Conservation (phyloP, 768 basidiomycete species). For the Boletus tylopilopsis region DNA sequence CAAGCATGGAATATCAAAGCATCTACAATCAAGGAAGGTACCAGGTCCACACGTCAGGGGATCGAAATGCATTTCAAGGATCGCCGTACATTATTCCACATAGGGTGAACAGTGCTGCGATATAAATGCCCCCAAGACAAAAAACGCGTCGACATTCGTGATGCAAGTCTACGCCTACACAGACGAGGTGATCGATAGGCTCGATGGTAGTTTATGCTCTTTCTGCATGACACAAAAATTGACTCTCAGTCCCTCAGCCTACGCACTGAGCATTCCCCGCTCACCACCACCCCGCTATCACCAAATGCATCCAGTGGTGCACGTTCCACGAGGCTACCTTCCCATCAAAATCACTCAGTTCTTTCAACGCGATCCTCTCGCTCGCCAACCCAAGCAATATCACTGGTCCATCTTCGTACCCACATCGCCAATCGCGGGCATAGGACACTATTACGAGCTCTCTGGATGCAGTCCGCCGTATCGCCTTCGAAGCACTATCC, state of each 20-base stretch:
- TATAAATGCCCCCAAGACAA: neutral
- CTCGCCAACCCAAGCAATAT: neutral
- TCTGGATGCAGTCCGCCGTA: neutral
- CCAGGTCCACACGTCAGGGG: too few species aligned
- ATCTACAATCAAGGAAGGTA: too few species aligned
- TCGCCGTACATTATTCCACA: too few species aligned
- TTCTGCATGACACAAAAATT: neutral
- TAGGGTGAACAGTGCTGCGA: too few species aligned
- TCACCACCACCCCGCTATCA: neutral
- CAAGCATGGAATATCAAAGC: too few species aligned
- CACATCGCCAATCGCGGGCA: neutral
- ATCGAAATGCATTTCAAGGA: too few species aligned
- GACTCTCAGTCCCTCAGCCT: neutral
- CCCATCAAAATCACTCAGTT: conserved; percentile 4
- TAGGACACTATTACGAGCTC: conserved; percentile 11
- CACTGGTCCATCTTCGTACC: conserved; percentile 14
- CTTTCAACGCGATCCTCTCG: neutral
- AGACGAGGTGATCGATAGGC: neutral
- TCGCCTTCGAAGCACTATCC: neutral
- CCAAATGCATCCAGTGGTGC: conserved; percentile 1
- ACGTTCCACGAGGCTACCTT: neutral
- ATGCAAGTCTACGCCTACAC: conserved; percentile 7
- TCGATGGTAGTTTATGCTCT: neutral
- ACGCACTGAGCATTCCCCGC: neutral
- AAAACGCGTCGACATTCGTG: neutral